These are phyloP conservation scores for Globisporangium takayamanum DNA, from an alignment of 352 stramenopile species.

Conservation along the genomic window DNA sequence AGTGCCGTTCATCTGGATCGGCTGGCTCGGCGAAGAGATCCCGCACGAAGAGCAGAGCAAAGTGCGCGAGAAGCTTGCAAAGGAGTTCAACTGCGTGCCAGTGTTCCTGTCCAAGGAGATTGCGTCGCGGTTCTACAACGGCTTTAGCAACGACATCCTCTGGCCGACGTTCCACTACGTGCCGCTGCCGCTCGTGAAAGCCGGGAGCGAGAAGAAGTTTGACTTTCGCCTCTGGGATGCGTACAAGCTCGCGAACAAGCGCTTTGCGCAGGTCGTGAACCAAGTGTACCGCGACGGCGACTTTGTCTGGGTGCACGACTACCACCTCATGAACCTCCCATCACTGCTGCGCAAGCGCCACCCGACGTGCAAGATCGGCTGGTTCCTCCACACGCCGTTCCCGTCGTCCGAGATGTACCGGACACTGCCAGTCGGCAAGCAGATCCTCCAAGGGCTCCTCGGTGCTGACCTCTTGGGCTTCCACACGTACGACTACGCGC, in stretches of 20 bases:
- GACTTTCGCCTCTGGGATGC: conserved; percentile 83
- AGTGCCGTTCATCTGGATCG: conserved; percentile 90
- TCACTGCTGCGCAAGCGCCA: conserved; percentile 74
- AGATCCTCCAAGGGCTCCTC: conserved; percentile 71
- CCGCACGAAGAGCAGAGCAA: conserved; percentile 74
- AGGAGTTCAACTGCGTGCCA: conserved; percentile 86
- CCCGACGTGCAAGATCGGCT: conserved; percentile 72
- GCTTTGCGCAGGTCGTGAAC: conserved; percentile 77
- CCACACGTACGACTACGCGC: conserved; percentile 87
- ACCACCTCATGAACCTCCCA: conserved; percentile 86
- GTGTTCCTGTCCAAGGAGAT: conserved; percentile 88
- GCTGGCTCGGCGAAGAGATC: conserved; percentile 87
- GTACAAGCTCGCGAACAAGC: conserved; percentile 84
- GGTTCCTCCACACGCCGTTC: conserved; percentile 88
- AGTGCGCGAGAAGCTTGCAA: conserved; percentile 72
- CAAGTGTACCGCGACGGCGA: conserved; percentile 87
- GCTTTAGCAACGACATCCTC: conserved; percentile 89
- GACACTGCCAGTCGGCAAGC: conserved; percentile 66
- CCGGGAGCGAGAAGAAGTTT: conserved; percentile 88
- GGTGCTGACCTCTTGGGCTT: conserved; percentile 81
- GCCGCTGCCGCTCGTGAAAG: conserved; percentile 81
- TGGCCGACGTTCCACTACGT: conserved; percentile 92
- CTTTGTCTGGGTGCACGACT: conserved; percentile 87
- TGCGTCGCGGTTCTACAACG: conserved; percentile 88
- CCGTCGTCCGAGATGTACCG: conserved; percentile 83